A percentile compares a stretch with the other conserved stretches of the same genome.
Conservation (phyloP, 2,329 filamentous ascomycete species). For the Penicillium sp. region DNA sequence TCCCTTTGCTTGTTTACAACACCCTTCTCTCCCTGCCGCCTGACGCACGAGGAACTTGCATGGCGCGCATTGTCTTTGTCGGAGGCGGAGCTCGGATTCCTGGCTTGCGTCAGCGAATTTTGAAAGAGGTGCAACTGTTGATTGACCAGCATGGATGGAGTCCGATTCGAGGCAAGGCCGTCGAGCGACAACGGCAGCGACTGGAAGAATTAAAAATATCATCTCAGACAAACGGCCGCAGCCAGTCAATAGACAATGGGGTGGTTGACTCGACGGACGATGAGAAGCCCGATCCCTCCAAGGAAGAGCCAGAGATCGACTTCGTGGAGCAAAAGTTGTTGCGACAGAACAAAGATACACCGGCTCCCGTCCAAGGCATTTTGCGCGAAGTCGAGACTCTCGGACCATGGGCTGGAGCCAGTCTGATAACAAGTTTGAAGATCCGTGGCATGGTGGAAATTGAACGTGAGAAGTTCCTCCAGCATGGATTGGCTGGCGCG, state of each 20-base stretch:
- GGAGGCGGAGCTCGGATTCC: conserved; percentile 80
- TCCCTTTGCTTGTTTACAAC: conserved; percentile 77
- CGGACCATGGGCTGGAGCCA: conserved; percentile 68
- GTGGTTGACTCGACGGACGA: conserved; percentile 6
- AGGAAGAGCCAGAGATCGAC: conserved; percentile 49
- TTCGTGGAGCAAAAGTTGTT: conserved; percentile 49
- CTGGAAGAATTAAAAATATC: conserved; percentile 41
- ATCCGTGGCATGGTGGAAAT: conserved; percentile 66
- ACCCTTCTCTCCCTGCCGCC: conserved; percentile 75
- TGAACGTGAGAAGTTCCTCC: conserved; percentile 66
- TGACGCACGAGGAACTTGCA: conserved; percentile 82
- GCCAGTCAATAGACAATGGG: not conserved
- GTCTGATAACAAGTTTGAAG: conserved; percentile 62
- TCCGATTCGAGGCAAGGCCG: conserved; percentile 70
- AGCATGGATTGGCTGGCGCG: conserved; percentile 53
- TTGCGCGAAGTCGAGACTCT: conserved; percentile 63
- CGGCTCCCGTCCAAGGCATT: conserved; percentile 40
- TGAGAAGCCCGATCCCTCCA: conserved; percentile 21
- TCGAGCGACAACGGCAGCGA: conserved; percentile 54
- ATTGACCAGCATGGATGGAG: conserved; percentile 77
- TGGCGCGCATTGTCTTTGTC: conserved; percentile 85
- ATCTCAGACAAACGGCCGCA: conserved; percentile 13
- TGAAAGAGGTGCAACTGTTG: conserved; percentile 73
- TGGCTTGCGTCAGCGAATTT: conserved; percentile 75
- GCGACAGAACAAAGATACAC: conserved; percentile 41